Percentiles rank a stretch among this genome's conserved stretches.
phyloP scores from a whole-genome alignment of 1,284 basidiomycete species.

The Sanguinoderma infundibulare region DNA sequence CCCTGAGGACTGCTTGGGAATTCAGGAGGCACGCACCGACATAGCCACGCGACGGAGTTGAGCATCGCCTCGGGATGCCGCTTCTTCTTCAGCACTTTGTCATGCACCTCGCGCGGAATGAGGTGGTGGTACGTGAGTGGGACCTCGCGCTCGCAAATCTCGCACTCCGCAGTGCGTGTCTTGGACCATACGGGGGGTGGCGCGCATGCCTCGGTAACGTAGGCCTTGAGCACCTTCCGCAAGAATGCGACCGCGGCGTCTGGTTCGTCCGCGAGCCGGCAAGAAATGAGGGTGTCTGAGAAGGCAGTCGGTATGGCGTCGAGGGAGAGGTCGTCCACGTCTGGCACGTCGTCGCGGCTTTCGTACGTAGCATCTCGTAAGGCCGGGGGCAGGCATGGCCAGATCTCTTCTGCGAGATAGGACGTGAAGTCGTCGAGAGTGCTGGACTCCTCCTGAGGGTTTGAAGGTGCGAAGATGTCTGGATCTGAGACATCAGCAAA shows the following conservation, averaged over 20 bases:
- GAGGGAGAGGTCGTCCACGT: slow-evolving; percentile 41
- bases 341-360: slow-evolving; percentile 32
- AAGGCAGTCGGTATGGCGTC: slow-evolving; percentile 40
- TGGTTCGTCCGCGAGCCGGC: slow-evolving; percentile 39
- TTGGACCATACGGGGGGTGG: slow-evolving; percentile 55
- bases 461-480: slow-evolving; percentile 21
- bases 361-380: slow-evolving; percentile 46
- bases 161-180: slow-evolving; percentile 55
- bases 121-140: slow-evolving; percentile 64
- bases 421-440: slow-evolving; percentile 54
- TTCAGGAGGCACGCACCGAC: slow-evolving; percentile 43
- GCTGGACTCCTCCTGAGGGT: slow-evolving; percentile 27
- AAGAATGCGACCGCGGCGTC: slow-evolving; percentile 47
- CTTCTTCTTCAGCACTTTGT: slow-evolving; percentile 54
- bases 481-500: too few relatives aligned
- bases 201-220: slow-evolving; percentile 42
- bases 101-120: slow-evolving; percentile 55
- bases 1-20: not conserved
- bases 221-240: slow-evolving; percentile 44
- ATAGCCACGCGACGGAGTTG: slow-evolving; percentile 62
- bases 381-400: slow-evolving; percentile 43
- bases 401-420: slow-evolving; percentile 54
- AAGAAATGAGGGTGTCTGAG: slow-evolving; percentile 52
- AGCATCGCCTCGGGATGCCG: slow-evolving; percentile 57
- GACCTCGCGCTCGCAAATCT: slow-evolving; percentile 58